Evolutionary conservation across 805 yeast species (phyloP), one percentile per base, ranked within the genome.

Genomic region (Wickerhamomyces chaumierensis): DNA sequence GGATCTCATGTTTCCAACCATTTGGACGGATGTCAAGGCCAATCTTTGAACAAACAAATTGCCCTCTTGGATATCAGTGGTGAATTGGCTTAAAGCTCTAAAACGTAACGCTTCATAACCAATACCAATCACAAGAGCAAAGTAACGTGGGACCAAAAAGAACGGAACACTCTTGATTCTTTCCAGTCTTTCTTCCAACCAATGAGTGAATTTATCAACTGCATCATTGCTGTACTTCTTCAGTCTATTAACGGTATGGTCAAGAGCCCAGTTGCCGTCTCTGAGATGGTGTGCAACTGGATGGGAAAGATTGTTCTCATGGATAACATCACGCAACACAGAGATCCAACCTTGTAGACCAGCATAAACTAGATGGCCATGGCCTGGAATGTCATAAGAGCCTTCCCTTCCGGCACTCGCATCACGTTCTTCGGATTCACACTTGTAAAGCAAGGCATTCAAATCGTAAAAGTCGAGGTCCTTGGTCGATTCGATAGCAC

Each of bases 301-400:
- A 53, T 85, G 94, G 0, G 88, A 92, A 20, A 90, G 66, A 47
- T 88, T 78, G 52, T 90, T 90, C 32, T 64, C 61, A 53, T 68
- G 65, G 18, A 87, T 78, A 2, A 86, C 71, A 21, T 64, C 56
- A 40, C 73, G 69, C 46, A 90, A 58, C 1, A 77, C 79, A 0
- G 85, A 66, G 35, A 78, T 73, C 95, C 95, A 90, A 2, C 98
- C 97, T 57, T 86, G 94, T 18, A 92, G 62, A 11, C 98, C 98
- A 32, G 95, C 88, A 58, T 85, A 90, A 0, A 77, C 81, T 35
- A 88, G 62, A 14, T 65, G 63, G 0, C 96, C 96, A 56, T 70
- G 63, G 23, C 69, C 65, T 1, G 97, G 96, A 35, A 90, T 67
- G 36, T 61, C 56, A 59, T 92, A 90, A 0, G 73, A 73, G 9